Evolutionary conservation across 1,284 basidiomycete genomes (phyloP).

Genomic region (Heterobasidion occidentale): DNA sequence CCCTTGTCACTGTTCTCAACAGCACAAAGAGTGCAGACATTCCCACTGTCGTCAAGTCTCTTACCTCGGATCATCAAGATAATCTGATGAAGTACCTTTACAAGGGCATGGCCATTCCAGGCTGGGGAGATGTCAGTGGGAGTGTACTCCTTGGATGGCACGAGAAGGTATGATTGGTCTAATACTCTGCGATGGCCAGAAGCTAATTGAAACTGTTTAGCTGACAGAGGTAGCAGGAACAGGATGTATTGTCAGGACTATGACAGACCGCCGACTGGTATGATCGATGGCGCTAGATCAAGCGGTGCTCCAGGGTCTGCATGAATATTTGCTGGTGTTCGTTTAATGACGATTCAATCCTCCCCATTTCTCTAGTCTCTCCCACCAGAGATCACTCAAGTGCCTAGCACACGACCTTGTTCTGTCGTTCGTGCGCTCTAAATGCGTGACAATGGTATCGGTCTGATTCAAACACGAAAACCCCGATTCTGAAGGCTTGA

Average conservation of each 20-base stretch:
- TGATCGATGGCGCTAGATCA: conserved; percentile 1
- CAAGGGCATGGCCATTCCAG: conserved; percentile 88
- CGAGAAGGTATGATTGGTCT: conserved; percentile 69
- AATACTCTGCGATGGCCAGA: neutral
- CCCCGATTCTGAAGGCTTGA: too few relatives aligned
- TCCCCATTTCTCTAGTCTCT: too few relatives aligned
- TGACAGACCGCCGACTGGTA: conserved; percentile 88
- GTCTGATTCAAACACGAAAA: too few relatives aligned
- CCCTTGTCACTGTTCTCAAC: conserved; percentile 90
- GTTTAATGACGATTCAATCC: too few relatives aligned
- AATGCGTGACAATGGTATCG: too few relatives aligned
- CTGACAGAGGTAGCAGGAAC: conserved; percentile 93
- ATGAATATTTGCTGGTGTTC: too few relatives aligned
- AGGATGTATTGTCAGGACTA: conserved; percentile 94
- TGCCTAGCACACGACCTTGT: too few relatives aligned
- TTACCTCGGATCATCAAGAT: conserved; percentile 81
- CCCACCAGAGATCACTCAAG: too few relatives aligned
- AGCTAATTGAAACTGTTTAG: conserved; percentile 32
- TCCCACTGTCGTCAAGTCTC: conserved; percentile 62
- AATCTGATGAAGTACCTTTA: conserved; percentile 98
- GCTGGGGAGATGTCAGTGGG: conserved; percentile 78
- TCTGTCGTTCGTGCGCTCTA: too few relatives aligned
- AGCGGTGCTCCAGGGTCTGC: too few relatives aligned
- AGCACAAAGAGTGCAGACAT: conserved; percentile 93
- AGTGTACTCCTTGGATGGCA: conserved; percentile 94